phyloP scores from a whole-genome alignment of 192 early-diverging fungal species.

The Dispira parvispora region DNA sequence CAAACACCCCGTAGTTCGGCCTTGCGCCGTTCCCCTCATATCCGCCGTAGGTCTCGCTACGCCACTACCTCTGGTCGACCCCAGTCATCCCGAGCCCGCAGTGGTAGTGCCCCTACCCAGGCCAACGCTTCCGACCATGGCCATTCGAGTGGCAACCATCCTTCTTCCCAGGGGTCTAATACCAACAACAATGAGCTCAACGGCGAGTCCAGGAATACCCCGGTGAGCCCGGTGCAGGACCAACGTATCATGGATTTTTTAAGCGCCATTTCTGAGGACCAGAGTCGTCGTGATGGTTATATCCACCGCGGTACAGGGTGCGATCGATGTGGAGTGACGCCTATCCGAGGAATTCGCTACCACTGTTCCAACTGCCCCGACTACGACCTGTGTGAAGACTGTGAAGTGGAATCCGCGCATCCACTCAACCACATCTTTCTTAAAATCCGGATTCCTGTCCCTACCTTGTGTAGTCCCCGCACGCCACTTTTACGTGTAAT shows the following conservation, averaged over 20 bases:
- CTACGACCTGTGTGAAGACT: slow-evolving; percentile 81
- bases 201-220: no score
- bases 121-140: no score
- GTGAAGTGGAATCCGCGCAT: slow-evolving; percentile 73
- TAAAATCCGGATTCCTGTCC: slow-evolving; percentile 81
- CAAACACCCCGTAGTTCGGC: neutral
- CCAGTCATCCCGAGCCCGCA: no score
- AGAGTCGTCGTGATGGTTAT: slow-evolving; percentile 40
- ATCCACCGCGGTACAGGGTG: slow-evolving; percentile 80
- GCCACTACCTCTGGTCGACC: no score
- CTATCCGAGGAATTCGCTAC: slow-evolving; percentile 80
- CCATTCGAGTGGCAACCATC: no score
- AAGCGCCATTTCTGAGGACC: slow-evolving; percentile 74
- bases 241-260: slow-evolving; percentile 47
- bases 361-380: slow-evolving; percentile 91
- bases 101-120: no score
- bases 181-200: no score
- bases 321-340: slow-evolving; percentile 71
- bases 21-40: slow-evolving; percentile 1
- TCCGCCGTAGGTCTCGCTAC: neutral
- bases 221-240: slow-evolving; percentile 12
- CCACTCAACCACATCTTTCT: slow-evolving; percentile 67
- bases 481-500: slow-evolving; percentile 51
- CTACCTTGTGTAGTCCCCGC: slow-evolving; percentile 69
- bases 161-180: no score